These are phyloP conservation scores for Lenzites betulinus DNA, from an alignment of 768 basidiomycete genomes.

Conservation along the genomic window DNA sequence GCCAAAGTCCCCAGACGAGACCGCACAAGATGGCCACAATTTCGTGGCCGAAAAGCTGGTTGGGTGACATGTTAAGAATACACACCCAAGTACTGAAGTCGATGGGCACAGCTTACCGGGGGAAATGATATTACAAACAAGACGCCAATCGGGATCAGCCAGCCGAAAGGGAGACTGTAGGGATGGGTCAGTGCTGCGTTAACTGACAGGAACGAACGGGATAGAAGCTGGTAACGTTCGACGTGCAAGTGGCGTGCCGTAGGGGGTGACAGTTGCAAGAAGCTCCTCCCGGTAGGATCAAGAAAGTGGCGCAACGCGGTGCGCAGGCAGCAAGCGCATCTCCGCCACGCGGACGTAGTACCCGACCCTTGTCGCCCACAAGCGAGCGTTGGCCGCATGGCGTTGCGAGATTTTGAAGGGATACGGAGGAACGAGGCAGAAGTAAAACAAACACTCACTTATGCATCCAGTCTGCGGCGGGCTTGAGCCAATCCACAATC, in stretches of 20 bases:
- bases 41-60: conserved; percentile 87
- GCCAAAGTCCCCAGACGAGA: conserved; percentile 86
- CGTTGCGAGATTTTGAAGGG: no score
- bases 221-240: no score
- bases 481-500: conserved; percentile 72
- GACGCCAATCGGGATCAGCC: conserved; percentile 46
- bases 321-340: neutral
- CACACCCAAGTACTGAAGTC: conserved; percentile 26
- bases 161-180: conserved; percentile 34
- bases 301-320: no score
- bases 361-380: no score
- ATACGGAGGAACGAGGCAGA: neutral
- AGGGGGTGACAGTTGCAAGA: no score
- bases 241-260: no score
- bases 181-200: neutral
- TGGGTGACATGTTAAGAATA: neutral
- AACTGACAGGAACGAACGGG: neutral
- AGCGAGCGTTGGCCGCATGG: no score
- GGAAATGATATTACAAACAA: conserved; percentile 48
- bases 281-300: no score
- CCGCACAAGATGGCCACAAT: conserved; percentile 88
- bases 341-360: no score
- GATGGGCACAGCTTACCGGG: conserved; percentile 30
- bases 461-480: conserved; percentile 65
- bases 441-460: conserved; percentile 41